Base-by-base conservation (phyloP, 352 stramenopile species). In the Elongisporangium prolatum region DNA sequence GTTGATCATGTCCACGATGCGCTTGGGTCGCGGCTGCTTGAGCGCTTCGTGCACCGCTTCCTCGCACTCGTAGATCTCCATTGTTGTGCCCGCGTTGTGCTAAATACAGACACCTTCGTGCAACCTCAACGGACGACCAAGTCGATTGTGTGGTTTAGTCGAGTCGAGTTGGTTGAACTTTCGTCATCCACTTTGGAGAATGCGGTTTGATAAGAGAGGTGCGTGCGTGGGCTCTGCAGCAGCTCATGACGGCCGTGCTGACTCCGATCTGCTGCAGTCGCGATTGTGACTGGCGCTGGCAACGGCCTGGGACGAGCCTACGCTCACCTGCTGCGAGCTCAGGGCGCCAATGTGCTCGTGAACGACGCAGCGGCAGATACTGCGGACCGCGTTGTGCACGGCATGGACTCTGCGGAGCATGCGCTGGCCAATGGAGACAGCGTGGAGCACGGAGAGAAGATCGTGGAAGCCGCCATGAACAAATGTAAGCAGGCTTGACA, bases 231-330 rank as follows among this genome's bases (percentile, higher is more conserved):
- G 24, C 7, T 16, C 22, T 60, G 5, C 8, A 22, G 40, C n/a
- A 13, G 13, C 22, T 38, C 22, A 56, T 2, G 22, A 21, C 21
- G 4, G 52, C 20, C 21, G 18, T 52, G 21, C 49, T 50, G 20
- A 44, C 34, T 21, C 4, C 10, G 20, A 28, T 44, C 7, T 48
- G 4, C 58, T 22, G 18, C 53, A 88, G 85, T 96, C 48, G 88
- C 85, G 38, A 90, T 96, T 53, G 78, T 96, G 34, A 96, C 88
- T 5, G 88, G 88, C 9, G 87, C 88, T 13, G 85, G 87, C 13
- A 87, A 92, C 52, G 88, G 88, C n/a, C 67, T 96, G 25, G 88
- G 88, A 38, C 75, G 76, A 50, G 87, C 85, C 18, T 94, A 96
- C 59, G 88, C 88, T 21, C 67, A 93, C 54, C 78, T 88, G 16